Conservation (phyloP, 176 grass and related monocot genomes). For the Eragrostis nindensis region DNA sequence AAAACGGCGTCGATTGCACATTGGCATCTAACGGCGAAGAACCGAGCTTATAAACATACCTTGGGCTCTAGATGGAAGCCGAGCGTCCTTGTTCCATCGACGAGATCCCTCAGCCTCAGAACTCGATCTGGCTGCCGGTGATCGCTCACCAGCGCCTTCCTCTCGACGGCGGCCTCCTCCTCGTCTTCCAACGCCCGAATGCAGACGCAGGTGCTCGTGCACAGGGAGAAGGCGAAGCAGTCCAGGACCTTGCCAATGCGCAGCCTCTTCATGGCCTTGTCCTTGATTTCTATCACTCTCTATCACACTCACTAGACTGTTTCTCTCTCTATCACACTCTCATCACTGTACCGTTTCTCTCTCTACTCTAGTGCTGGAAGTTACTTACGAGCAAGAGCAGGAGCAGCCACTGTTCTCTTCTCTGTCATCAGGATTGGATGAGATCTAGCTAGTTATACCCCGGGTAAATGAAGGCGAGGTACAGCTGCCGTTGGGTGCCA, state of each 20-base stretch:
- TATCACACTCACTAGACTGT: background rate
- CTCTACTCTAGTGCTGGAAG: background rate
- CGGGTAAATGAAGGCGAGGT: slow-evolving; percentile 37
- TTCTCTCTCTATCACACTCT: background rate
- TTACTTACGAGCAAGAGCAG: background rate
- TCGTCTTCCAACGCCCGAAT: slow-evolving; percentile 12
- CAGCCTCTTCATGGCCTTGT: slow-evolving; percentile 44
- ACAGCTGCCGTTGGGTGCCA: slow-evolving; percentile 1
- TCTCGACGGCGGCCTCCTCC: slow-evolving; percentile 39
- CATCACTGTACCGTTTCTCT: too few relatives aligned
- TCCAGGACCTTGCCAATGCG: slow-evolving; percentile 41
- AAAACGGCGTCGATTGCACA: background rate
- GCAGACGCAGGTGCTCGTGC: slow-evolving; percentile 36
- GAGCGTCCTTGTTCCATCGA: slow-evolving; percentile 64
- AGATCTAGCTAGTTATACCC: slow-evolving; percentile 41
- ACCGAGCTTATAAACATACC: slow-evolving; percentile 26
- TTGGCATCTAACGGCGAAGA: background rate
- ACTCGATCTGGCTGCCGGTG: slow-evolving; percentile 51
- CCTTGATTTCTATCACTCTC: background rate
- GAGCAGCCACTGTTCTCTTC: background rate
- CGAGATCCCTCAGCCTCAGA: slow-evolving; percentile 60
- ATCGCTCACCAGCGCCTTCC: slow-evolving; percentile 44
- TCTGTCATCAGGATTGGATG: background rate
- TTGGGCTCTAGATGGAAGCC: slow-evolving; percentile 90
- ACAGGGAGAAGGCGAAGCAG: slow-evolving; percentile 44